Evolutionary conservation across 2,329 filamentous ascomycete species (phyloP).

Genomic region (Ophiocordyceps camponoti-leonardi): DNA sequence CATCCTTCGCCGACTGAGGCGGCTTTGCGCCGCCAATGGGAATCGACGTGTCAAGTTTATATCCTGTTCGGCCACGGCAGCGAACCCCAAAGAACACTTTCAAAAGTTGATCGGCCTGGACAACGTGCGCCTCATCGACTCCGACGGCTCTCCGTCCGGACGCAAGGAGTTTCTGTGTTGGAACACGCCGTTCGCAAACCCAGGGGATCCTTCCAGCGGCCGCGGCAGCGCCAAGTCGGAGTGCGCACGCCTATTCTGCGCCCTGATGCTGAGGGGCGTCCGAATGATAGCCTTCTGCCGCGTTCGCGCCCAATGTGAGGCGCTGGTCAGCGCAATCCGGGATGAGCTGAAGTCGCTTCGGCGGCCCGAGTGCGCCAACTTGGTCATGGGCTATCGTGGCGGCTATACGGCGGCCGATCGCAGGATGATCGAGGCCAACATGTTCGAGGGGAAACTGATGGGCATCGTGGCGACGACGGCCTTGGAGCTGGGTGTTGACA

Average conservation of each 20-base stretch:
- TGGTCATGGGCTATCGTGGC: constrained; percentile 91
- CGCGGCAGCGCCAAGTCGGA: constrained; percentile 70
- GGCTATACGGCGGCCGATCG: constrained; percentile 89
- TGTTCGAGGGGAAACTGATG: constrained; percentile 89
- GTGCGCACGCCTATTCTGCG: constrained; percentile 79
- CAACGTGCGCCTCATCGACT: constrained; percentile 66
- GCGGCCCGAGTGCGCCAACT: constrained; percentile 52
- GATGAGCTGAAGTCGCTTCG: constrained; percentile 59
- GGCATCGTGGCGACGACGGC: constrained; percentile 91
- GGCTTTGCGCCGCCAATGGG: constrained; percentile 79
- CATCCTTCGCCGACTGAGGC: constrained; percentile 76
- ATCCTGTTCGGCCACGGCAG: constrained; percentile 90
- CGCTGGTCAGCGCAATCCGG: constrained; percentile 63
- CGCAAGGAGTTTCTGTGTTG: constrained; percentile 93
- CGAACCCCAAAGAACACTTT: constrained; percentile 85
- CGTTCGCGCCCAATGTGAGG: constrained; percentile 76
- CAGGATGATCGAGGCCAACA: constrained; percentile 75
- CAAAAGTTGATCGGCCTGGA: constrained; percentile 82
- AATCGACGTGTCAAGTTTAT: constrained; percentile 79
- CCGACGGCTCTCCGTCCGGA: constrained; percentile 78
- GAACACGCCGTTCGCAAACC: constrained; percentile 93
- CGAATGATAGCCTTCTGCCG: constrained; percentile 87
- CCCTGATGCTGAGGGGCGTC: constrained; percentile 74
- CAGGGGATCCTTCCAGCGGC: constrained; percentile 70
- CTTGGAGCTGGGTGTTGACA: constrained; percentile 86